Conservation (phyloP, 345 rosid species). For the Populus alba region DNA sequence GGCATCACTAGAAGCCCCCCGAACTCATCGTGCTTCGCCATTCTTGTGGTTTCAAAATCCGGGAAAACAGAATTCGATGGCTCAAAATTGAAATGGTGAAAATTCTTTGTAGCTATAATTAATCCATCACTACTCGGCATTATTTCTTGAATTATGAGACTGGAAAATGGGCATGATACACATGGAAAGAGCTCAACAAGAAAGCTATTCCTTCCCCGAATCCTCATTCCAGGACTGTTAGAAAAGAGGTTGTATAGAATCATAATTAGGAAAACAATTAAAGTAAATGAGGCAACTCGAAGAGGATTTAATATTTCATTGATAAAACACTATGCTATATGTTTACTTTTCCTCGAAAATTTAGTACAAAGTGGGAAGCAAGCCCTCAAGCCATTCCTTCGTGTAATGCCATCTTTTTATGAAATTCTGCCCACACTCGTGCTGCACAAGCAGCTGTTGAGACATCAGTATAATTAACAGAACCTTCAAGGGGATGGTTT, state of each 20-base stretch:
- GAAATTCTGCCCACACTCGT: constrained; percentile 29
- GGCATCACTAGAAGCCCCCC: neutral
- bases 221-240: constrained; percentile 1
- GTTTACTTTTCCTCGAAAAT: constrained; percentile 43
- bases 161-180: neutral
- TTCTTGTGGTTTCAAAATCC: neutral
- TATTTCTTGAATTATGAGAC: neutral
- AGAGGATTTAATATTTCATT: constrained; percentile 43
- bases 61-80: neutral
- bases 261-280: constrained; percentile 20
- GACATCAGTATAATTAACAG: constrained; percentile 4
- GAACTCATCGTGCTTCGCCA: neutral
- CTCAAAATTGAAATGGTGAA: neutral
- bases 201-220: neutral
- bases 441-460: constrained; percentile 34
- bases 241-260: constrained; percentile 5
- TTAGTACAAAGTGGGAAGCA: constrained; percentile 43
- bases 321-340: constrained; percentile 49
- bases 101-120: too few species aligned
- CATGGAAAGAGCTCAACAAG: neutral
- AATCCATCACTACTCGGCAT: neutral
- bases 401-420: constrained; percentile 19
- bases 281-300: constrained; percentile 28
- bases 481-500: constrained; percentile 52
- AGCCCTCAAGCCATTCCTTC: constrained; percentile 29